A percentile compares a stretch with the other conserved stretches of the same genome.
These are phyloP conservation scores for Aspergillus hortae DNA, from an alignment of 2,329 filamentous ascomycete genomes.

Conservation along the genomic window DNA sequence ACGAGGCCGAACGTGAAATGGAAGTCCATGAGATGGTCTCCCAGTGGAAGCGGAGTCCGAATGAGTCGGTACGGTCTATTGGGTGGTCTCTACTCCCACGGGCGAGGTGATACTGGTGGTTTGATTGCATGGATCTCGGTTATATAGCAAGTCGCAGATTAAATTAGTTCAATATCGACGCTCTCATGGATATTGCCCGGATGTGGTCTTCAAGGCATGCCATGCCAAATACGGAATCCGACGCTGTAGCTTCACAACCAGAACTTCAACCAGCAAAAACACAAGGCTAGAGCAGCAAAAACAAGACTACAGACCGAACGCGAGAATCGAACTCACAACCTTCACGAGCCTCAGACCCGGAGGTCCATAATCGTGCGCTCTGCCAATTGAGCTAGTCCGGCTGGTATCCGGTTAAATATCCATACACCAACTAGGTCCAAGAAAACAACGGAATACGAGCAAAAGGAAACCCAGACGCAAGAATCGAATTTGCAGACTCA, in stretches of 20 bases:
- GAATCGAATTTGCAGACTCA: no score
- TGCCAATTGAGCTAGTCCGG: not conserved
- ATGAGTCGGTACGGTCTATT: not conserved
- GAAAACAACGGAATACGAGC: no score
- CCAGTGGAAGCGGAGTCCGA: not conserved
- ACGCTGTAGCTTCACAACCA: no score
- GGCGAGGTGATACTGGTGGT: not conserved
- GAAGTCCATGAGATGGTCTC: not conserved
- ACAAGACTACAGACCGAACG: not conserved
- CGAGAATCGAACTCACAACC: not conserved
- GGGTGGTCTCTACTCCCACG: not conserved
- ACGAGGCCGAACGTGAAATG: not conserved
- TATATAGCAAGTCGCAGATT: no score
- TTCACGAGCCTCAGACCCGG: not conserved
- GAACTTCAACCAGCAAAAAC: not conserved
- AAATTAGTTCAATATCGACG: no score
- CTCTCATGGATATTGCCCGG: no score
- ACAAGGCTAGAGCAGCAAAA: not conserved
- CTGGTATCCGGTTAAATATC: not conserved
- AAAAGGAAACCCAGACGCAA: no score
- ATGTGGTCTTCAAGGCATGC: no score
- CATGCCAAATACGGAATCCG: no score
- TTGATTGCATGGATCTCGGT: not conserved
- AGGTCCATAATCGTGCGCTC: not conserved
- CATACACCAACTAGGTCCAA: no score